Conservation (phyloP, 202 grass and related monocot genomes). For the Eragrostis tef region DNA sequence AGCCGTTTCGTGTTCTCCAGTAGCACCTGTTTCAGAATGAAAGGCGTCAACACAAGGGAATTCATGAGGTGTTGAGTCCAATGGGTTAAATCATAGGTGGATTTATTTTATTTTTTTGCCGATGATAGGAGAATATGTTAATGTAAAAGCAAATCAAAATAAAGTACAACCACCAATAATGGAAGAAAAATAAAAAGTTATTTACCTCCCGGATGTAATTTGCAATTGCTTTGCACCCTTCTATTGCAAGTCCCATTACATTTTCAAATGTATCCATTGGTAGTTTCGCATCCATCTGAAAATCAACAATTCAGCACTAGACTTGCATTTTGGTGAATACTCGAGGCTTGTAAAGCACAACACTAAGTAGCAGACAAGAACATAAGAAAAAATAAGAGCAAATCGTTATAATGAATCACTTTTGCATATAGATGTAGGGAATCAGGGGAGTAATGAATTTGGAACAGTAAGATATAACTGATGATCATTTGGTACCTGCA, state of each 20-base stretch:
- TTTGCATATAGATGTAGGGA: conserved; percentile 31
- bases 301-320: conserved; percentile 37
- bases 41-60: conserved; percentile 29
- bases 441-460: not conserved
- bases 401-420: not conserved
- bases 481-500: conserved; percentile 55
- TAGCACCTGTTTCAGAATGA: conserved; percentile 60
- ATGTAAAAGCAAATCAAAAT: no score
- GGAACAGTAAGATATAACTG: conserved; percentile 3
- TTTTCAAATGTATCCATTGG: conserved; percentile 89
- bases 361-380: not conserved
- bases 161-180: no score
- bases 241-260: conserved; percentile 86
- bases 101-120: no score
- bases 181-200: not conserved
- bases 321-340: conserved; percentile 21
- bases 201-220: conserved; percentile 77
- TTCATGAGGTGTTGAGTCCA: conserved; percentile 47
- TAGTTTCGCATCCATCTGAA: conserved; percentile 93
- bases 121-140: no score
- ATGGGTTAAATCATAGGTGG: not conserved
- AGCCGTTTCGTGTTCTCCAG: conserved; percentile 77
- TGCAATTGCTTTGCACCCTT: conserved; percentile 96
- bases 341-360: conserved; percentile 14
- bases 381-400: conserved; percentile 45